These are phyloP conservation scores for Neonectria coccinea DNA, from an alignment of 2,329 filamentous ascomycete species.

Conservation along the genomic window DNA sequence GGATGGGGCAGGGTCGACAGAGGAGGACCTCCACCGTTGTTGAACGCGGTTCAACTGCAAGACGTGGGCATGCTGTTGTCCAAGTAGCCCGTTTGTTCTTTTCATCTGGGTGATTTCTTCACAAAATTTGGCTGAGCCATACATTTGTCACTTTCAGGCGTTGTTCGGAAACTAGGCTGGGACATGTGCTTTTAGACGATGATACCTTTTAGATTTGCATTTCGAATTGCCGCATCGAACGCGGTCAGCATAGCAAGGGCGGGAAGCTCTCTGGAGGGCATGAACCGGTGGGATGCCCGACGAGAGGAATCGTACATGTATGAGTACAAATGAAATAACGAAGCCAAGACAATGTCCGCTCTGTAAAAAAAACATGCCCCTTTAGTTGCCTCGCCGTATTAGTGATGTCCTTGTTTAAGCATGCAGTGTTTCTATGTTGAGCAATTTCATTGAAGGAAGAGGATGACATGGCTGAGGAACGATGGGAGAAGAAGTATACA, in stretches of 20 bases:
- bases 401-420: neutral
- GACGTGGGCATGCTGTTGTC: conserved; percentile 50
- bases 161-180: conserved; percentile 38
- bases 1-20: conserved; percentile 49
- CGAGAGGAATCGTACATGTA: conserved; percentile 14
- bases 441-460: too few relatives aligned
- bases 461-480: too few relatives aligned
- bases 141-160: conserved; percentile 38
- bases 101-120: conserved; percentile 1
- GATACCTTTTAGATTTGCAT: conserved; percentile 47
- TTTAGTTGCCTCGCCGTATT: neutral
- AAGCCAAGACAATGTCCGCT: conserved; percentile 11
- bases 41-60: conserved; percentile 48
- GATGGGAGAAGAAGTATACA: neutral
- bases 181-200: conserved; percentile 44
- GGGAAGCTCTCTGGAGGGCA: conserved; percentile 3
- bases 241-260: conserved; percentile 6
- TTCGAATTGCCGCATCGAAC: conserved; percentile 26
- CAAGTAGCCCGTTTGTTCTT: conserved; percentile 32
- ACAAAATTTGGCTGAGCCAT: conserved; percentile 17
- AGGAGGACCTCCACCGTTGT: conserved; percentile 44
- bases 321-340: conserved; percentile 27
- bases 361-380: neutral
- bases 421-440: neutral
- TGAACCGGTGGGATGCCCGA: conserved; percentile 2